Conservation (phyloP, 257 asterid species). For the Capsicum chinense region DNA sequence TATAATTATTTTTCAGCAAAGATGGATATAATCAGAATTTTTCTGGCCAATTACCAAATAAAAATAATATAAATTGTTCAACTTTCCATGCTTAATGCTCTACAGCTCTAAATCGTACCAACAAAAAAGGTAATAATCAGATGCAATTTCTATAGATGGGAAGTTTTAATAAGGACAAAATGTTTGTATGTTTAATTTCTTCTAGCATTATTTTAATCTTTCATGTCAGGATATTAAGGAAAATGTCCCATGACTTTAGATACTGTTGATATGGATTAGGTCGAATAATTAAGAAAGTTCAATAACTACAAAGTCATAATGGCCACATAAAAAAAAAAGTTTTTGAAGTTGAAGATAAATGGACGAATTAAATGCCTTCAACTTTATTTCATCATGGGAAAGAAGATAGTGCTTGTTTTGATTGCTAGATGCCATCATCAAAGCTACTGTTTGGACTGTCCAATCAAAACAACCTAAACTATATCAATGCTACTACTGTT, state of each 20-base stretch:
- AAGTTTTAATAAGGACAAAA: not conserved
- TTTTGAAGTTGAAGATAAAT: slow-evolving; percentile 22
- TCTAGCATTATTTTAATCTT: not conserved
- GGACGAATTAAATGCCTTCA: slow-evolving; percentile 19
- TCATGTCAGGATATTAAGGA: slow-evolving; percentile 15
- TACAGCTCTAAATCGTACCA: slow-evolving; percentile 17
- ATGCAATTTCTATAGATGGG: not conserved
- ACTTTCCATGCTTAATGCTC: slow-evolving; percentile 22
- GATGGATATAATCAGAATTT: not conserved
- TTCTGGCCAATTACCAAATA: not conserved
- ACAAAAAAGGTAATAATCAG: not conserved
- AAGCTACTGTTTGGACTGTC: slow-evolving; percentile 31
- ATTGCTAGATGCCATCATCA: slow-evolving; percentile 8
- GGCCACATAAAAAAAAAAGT: not conserved
- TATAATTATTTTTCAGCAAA: not conserved
- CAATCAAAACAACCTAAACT: slow-evolving; percentile 27
- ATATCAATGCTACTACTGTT: not conserved
- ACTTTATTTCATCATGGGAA: slow-evolving; percentile 14
- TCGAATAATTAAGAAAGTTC: slow-evolving; percentile 32
- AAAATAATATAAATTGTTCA: not conserved
- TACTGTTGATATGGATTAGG: slow-evolving; percentile 31
- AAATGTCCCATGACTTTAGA: slow-evolving; percentile 6
- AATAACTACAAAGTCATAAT: slow-evolving; percentile 31
- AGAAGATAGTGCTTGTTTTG: slow-evolving; percentile 7
- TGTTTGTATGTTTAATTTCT: not conserved